phyloP scores from a whole-genome alignment of 129 eudicot genomes.

The Solidago caesia region DNA sequence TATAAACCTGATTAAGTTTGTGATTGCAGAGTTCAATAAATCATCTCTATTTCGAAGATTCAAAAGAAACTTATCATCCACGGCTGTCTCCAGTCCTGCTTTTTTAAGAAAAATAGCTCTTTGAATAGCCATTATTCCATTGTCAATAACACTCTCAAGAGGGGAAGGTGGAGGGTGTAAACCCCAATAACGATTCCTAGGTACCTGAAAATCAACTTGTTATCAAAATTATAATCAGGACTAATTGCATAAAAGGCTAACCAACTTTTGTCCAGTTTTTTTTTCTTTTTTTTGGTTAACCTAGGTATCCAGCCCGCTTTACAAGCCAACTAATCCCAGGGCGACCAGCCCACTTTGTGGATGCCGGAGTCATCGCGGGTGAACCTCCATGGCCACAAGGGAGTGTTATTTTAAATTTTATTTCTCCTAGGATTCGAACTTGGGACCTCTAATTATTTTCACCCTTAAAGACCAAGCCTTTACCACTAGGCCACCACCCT shows the following conservation, averaged over 20 bases:
- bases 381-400: too few species aligned
- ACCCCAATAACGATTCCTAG: conserved; percentile 95
- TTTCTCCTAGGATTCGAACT: too few species aligned
- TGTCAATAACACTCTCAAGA: conserved; percentile 85
- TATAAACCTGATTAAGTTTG: conserved; percentile 75
- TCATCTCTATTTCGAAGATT: conserved; percentile 79
- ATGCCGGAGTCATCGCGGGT: too few species aligned
- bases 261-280: background rate
- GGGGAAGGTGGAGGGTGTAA: conserved; percentile 94
- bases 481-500: too few species aligned
- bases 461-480: too few species aligned
- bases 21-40: conserved; percentile 76
- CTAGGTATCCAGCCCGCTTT: too few species aligned
- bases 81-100: conserved; percentile 87
- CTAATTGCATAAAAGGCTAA: conserved; percentile 1
- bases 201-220: conserved; percentile 52
- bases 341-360: too few species aligned
- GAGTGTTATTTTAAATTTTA: too few species aligned
- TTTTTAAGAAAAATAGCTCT: conserved; percentile 84
- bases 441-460: too few species aligned
- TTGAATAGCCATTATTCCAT: conserved; percentile 85
- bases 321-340: too few species aligned
- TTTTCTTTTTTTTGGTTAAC: too few species aligned
- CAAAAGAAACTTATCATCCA: conserved; percentile 69
- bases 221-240: background rate